Percentiles rank a stretch among this genome's conserved stretches.
phyloP scores from a whole-genome alignment of 805 yeast genomes.

The Sungouiella thailandica region DNA sequence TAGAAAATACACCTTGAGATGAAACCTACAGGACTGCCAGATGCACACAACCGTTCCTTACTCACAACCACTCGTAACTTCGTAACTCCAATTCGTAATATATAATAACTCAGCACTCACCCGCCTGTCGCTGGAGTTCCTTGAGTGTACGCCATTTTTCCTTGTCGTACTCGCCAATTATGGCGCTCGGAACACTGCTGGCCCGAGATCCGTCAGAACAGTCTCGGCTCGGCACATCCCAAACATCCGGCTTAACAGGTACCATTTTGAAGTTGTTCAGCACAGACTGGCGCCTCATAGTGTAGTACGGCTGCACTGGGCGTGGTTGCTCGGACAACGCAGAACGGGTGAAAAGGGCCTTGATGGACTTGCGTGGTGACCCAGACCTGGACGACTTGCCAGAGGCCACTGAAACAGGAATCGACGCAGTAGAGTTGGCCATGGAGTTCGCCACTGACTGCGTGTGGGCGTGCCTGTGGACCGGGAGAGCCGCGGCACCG shows the following conservation, averaged over 20 bases:
- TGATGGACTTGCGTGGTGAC: slow-evolving; percentile 29
- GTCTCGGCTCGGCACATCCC: slow-evolving; percentile 30
- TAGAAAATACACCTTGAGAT: too few relatives aligned
- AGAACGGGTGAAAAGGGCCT: slow-evolving; percentile 10
- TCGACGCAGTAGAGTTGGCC: slow-evolving; percentile 23
- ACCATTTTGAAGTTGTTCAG: not conserved
- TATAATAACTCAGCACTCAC: too few relatives aligned
- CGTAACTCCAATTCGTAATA: too few relatives aligned
- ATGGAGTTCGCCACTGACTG: slow-evolving; percentile 2
- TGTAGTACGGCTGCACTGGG: not conserved
- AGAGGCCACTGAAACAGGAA: slow-evolving; percentile 23
- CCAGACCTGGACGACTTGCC: slow-evolving; percentile 26
- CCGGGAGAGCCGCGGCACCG: too few relatives aligned
- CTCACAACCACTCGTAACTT: too few relatives aligned
- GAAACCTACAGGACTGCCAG: too few relatives aligned
- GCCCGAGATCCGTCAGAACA: slow-evolving; percentile 36
- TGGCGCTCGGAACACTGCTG: slow-evolving; percentile 49
- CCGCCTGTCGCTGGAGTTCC: slow-evolving; percentile 19
- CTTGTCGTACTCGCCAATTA: slow-evolving; percentile 59
- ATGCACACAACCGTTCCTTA: too few relatives aligned
- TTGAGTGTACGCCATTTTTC: slow-evolving; percentile 61
- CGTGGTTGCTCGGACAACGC: slow-evolving; percentile 6
- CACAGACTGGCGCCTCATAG: not conserved
- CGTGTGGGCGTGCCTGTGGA: slow-evolving; percentile 9
- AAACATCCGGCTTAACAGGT: slow-evolving; percentile 3